These are phyloP conservation scores for Fusarium tuaranense DNA, from an alignment of 2,329 filamentous ascomycete genomes.

Conservation along the genomic window DNA sequence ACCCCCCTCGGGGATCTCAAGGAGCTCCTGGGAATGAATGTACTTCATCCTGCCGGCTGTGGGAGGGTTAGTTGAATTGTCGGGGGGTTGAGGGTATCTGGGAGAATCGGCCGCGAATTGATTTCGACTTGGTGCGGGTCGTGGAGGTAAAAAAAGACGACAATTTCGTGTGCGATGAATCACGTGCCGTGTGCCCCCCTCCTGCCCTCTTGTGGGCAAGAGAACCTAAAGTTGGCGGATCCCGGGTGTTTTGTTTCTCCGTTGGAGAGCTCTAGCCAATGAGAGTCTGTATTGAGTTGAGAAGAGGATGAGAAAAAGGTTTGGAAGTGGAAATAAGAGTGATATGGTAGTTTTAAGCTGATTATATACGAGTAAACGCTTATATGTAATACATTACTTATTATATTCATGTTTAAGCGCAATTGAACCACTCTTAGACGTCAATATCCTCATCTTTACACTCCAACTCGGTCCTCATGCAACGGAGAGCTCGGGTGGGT, in stretches of 20 bases:
- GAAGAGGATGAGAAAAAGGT: neutral
- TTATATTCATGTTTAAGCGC: neutral
- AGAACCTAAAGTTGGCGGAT: conserved; percentile 14
- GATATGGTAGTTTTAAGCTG: neutral
- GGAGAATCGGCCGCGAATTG: conserved; percentile 53
- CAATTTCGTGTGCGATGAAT: conserved; percentile 42
- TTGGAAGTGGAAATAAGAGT: neutral
- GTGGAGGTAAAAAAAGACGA: conserved; percentile 21
- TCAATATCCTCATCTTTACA: neutral
- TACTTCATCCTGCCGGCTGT: conserved; percentile 93
- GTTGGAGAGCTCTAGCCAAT: conserved; percentile 14
- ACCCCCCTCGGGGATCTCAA: conserved; percentile 97
- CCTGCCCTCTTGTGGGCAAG: conserved; percentile 49
- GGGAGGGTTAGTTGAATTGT: conserved; percentile 54
- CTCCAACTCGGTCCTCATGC: neutral
- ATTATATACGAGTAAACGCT: no score
- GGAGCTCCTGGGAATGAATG: conserved; percentile 97
- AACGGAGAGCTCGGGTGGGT: conserved; percentile 42
- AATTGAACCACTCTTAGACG: neutral
- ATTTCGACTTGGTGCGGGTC: conserved; percentile 35
- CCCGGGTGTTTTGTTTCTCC: neutral
- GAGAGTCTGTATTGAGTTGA: neutral
- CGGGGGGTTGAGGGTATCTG: conserved; percentile 57
- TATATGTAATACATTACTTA: no score
- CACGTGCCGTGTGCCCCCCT: neutral